Conservation (phyloP, 2,329 filamentous ascomycete genomes). For the Fusarium sp. region DNA sequence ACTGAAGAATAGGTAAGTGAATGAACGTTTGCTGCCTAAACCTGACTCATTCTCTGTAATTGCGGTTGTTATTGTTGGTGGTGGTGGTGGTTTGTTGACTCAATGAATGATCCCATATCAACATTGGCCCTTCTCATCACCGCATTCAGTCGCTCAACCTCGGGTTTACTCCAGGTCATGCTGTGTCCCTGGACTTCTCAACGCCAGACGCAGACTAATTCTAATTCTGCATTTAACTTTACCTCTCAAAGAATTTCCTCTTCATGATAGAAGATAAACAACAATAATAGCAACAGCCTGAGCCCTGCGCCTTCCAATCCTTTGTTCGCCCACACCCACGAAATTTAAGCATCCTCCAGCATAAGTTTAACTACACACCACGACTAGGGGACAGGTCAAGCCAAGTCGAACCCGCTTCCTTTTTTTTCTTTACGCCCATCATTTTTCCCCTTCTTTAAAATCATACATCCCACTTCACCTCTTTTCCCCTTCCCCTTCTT, state of each 20-base stretch:
- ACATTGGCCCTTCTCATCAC: slow-evolving; percentile 8
- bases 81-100: slow-evolving; percentile 8
- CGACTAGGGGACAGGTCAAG: slow-evolving; percentile 12
- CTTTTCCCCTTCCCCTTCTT: slow-evolving; percentile 18
- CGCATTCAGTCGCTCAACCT: slow-evolving; percentile 27
- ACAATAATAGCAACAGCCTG: background rate
- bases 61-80: slow-evolving; percentile 2
- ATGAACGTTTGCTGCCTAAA: slow-evolving; percentile 10
- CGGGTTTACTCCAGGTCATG: slow-evolving; percentile 12
- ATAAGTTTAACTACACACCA: slow-evolving; percentile 17
- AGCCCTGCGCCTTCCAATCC: background rate
- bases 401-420: slow-evolving; percentile 22
- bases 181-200: slow-evolving; percentile 10
- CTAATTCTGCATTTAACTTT: background rate
- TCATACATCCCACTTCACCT: slow-evolving; percentile 19
- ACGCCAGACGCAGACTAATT: background rate
- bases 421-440: slow-evolving; percentile 30
- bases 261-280: background rate
- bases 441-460: slow-evolving; percentile 12
- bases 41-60: slow-evolving; percentile 21
- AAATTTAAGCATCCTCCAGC: slow-evolving; percentile 9
- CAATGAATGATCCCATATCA: background rate
- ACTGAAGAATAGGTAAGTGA: too few species aligned
- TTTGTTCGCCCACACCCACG: slow-evolving; percentile 17
- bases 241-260: background rate